Conservation (phyloP, 2,329 filamentous ascomycete species). For the Fusarium sp. region DNA sequence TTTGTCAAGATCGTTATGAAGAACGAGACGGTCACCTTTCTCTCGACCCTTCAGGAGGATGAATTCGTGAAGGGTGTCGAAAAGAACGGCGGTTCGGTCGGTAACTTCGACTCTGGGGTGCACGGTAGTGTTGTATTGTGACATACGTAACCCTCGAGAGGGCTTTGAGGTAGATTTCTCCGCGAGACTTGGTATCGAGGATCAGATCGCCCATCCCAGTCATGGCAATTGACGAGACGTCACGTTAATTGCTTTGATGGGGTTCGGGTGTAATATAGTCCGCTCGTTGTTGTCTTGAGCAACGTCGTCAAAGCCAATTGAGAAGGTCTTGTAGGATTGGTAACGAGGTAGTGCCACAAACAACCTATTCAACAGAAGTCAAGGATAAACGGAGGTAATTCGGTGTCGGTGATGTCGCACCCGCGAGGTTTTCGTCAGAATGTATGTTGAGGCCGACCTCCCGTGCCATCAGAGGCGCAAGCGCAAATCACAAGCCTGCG, state of each 20-base stretch:
- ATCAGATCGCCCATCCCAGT: neutral
- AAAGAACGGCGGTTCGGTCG: neutral
- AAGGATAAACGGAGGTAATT: slow-evolving; percentile 52
- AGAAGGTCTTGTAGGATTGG: accelerated
- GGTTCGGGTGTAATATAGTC: accelerated
- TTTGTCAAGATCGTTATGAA: accelerated
- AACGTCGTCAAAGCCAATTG: accelerated
- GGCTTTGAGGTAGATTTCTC: slow-evolving; percentile 3
- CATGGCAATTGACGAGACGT: neutral
- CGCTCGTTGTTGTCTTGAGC: neutral
- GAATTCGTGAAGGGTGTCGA: accelerated
- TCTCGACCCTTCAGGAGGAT: neutral
- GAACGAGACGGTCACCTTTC: neutral
- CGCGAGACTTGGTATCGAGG: neutral
- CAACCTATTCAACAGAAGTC: slow-evolving; percentile 49
- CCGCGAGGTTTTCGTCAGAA: slow-evolving; percentile 67
- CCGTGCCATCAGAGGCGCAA: neutral
- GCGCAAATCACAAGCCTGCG: accelerated
- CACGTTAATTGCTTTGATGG: neutral
- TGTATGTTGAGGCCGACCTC: slow-evolving; percentile 62
- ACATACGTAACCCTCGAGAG: neutral
- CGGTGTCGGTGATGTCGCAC: slow-evolving; percentile 66
- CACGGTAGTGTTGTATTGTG: accelerated
- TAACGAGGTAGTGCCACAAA: neutral
- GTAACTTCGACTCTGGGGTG: neutral